Evolutionary conservation across 768 basidiomycete species (phyloP).

Genomic region (Mrakia gelida): DNA sequence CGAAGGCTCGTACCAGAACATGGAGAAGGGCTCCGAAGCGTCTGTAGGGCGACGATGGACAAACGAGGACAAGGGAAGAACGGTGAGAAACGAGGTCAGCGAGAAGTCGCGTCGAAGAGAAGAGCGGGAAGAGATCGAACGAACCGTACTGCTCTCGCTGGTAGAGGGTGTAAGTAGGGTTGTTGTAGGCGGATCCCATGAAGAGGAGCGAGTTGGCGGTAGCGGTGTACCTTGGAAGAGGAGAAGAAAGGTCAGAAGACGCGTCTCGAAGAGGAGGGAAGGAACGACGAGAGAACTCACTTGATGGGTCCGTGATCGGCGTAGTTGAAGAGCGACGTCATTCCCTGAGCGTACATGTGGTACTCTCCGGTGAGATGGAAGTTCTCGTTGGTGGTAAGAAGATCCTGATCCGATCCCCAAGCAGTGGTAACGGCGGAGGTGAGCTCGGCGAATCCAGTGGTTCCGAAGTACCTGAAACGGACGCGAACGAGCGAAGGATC

Average conservation of each 20-base stretch:
- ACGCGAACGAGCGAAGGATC: no score
- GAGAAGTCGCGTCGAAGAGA: background rate
- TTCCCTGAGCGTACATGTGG: conserved; percentile 83
- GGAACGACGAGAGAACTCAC: conserved; percentile 30
- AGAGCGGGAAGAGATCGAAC: background rate
- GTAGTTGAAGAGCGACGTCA: conserved; percentile 59
- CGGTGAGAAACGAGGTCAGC: background rate
- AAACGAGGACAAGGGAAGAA: background rate
- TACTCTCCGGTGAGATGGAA: conserved; percentile 68
- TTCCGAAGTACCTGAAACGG: conserved; percentile 64
- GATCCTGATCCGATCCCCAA: conserved; percentile 73
- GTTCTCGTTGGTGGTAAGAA: conserved; percentile 66
- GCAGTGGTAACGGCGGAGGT: conserved; percentile 73
- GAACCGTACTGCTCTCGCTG: conserved; percentile 70
- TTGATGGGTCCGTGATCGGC: conserved; percentile 87
- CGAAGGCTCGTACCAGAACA: conserved; percentile 89
- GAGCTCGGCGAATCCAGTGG: conserved; percentile 86
- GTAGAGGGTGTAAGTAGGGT: conserved; percentile 73
- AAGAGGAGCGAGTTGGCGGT: conserved; percentile 86
- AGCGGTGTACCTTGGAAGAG: conserved; percentile 56
- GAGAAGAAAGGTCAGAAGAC: background rate
- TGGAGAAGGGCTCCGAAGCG: conserved; percentile 72
- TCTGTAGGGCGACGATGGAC: conserved; percentile 45
- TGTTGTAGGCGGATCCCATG: conserved; percentile 64
- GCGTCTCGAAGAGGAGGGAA: background rate